phyloP scores from a whole-genome alignment of 805 yeast species.

The Cyberlindnera veronae region DNA sequence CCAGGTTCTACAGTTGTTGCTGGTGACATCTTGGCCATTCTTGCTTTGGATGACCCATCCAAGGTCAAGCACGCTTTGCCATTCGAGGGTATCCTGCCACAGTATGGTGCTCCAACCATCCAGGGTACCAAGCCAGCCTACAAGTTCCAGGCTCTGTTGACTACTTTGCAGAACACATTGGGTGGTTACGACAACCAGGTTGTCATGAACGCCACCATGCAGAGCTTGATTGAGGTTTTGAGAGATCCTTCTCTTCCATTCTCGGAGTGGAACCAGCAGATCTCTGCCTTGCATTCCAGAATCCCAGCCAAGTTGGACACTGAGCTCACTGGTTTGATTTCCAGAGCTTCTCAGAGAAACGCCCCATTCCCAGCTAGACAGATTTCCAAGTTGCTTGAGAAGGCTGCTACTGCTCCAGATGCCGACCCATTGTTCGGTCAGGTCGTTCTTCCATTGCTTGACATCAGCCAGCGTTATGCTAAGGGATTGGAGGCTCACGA shows the following conservation, averaged over 20 bases:
- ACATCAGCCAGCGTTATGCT: conserved; percentile 64
- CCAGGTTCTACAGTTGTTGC: conserved; percentile 97
- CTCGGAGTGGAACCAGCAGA: conserved; percentile 83
- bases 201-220: conserved; percentile 80
- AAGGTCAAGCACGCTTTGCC: conserved; percentile 96
- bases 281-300: conserved; percentile 90
- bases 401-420: conserved; percentile 48
- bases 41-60: conserved; percentile 93
- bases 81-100: conserved; percentile 90
- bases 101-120: conserved; percentile 76
- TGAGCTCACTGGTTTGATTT: conserved; percentile 59
- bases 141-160: conserved; percentile 54
- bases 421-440: conserved; percentile 50
- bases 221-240: conserved; percentile 66
- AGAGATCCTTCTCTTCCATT: conserved; percentile 83
- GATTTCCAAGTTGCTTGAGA: conserved; percentile 66
- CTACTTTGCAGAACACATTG: conserved; percentile 73
- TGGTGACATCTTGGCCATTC: conserved; percentile 94
- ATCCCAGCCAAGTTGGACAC: conserved; percentile 75
- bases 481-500: conserved; percentile 85
- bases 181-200: conserved; percentile 95
- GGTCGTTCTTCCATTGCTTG: conserved; percentile 69
- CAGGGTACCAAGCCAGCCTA: conserved; percentile 84
- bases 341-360: conserved; percentile 57
- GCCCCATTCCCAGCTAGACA: conserved; percentile 95